Conservation (phyloP, 1,139 yeast species). For the Hyphopichia buzzinii region DNA sequence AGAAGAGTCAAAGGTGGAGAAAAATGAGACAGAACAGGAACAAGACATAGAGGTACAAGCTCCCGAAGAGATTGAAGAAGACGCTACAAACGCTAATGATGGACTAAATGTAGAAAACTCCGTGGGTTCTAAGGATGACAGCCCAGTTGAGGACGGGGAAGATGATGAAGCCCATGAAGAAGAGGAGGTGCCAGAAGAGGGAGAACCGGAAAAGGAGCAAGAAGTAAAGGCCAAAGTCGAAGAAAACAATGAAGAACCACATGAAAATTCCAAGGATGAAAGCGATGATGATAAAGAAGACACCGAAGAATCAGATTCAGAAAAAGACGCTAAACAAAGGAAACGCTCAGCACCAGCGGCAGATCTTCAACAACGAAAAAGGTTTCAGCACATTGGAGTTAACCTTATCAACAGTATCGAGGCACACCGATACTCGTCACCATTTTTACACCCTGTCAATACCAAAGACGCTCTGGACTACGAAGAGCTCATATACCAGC, state of each 20-base stretch:
- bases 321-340: constrained; percentile 9
- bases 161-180: constrained; percentile 8
- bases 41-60: constrained; percentile 8
- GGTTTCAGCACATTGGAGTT: constrained; percentile 53
- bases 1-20: constrained; percentile 7
- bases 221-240: constrained; percentile 3
- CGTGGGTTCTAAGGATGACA: constrained; percentile 2
- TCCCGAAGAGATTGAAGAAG: constrained; percentile 6
- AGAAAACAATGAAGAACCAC: constrained; percentile 5
- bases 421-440: constrained; percentile 72
- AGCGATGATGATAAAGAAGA: constrained; percentile 1
- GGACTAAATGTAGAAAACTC: no score
- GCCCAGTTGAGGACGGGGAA: constrained; percentile 6
- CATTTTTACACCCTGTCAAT: constrained; percentile 69
- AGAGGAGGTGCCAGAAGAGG: constrained; percentile 6
- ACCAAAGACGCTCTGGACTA: constrained; percentile 70
- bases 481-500: constrained; percentile 57
- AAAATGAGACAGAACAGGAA: constrained; percentile 5
- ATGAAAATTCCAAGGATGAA: neutral
- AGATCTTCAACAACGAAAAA: constrained; percentile 34
- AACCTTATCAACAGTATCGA: constrained; percentile 64
- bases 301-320: constrained; percentile 1
- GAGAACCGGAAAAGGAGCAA: constrained; percentile 6
- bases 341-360: constrained; percentile 27
- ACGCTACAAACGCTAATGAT: constrained; percentile 5